Evolutionary conservation across 1,284 basidiomycete species (phyloP).

Genomic region (Fomitopsis betulina): DNA sequence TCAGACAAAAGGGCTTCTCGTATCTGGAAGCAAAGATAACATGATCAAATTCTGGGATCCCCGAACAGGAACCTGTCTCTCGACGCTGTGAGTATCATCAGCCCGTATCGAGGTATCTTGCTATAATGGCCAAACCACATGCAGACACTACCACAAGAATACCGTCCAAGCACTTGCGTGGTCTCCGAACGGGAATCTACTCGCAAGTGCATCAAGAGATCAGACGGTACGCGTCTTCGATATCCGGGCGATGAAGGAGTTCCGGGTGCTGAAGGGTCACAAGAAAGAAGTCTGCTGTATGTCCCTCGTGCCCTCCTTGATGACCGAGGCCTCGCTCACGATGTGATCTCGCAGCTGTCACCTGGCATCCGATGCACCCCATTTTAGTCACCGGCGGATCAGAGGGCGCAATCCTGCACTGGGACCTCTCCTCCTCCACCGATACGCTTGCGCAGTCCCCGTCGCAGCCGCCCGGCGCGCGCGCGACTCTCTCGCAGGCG

Average conservation of each 20-base stretch:
- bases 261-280: slow-evolving; percentile 88
- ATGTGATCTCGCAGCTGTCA: slow-evolving; percentile 53
- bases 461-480: slow-evolving; percentile 45
- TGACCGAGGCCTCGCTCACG: neutral
- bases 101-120: neutral
- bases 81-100: slow-evolving; percentile 64
- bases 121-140: neutral
- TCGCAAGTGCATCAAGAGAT: slow-evolving; percentile 93
- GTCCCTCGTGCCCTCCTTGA: slow-evolving; percentile 28
- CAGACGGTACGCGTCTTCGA: slow-evolving; percentile 97
- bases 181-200: slow-evolving; percentile 90
- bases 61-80: slow-evolving; percentile 80
- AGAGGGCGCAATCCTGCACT: slow-evolving; percentile 90
- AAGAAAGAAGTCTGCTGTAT: slow-evolving; percentile 96
- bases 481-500: slow-evolving; percentile 83
- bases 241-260: slow-evolving; percentile 96
- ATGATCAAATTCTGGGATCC: slow-evolving; percentile 99
- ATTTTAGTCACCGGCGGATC: slow-evolving; percentile 92
- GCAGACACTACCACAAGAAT: slow-evolving; percentile 94
- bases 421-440: slow-evolving; percentile 65
- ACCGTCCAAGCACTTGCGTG: slow-evolving; percentile 91
- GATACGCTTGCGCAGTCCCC: slow-evolving; percentile 26
- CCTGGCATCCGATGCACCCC: slow-evolving; percentile 95
- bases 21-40: slow-evolving; percentile 96
- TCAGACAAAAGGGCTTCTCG: slow-evolving; percentile 90